phyloP scores from a whole-genome alignment of 2,329 filamentous ascomycete species.

The Talaromyces albobiverticillius region DNA sequence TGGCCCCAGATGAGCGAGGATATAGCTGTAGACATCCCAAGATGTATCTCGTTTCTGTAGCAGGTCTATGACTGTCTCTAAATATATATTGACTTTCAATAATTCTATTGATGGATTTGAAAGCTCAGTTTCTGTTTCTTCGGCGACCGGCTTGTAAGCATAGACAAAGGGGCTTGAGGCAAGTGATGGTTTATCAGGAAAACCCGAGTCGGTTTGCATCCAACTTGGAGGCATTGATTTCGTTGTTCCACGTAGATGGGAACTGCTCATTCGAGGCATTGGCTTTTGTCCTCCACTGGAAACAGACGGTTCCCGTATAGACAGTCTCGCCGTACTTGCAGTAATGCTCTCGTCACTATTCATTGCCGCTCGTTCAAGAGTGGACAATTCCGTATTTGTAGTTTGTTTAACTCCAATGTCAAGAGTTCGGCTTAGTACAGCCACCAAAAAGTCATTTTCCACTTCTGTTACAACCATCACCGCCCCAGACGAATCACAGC shows the following conservation, averaged over 20 bases:
- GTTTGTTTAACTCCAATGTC: conserved; percentile 47
- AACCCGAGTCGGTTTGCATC: conserved; percentile 55
- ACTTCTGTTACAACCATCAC: conserved; percentile 69
- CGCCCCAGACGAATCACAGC: conserved; percentile 76
- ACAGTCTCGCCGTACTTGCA: conserved; percentile 27
- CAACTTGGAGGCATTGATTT: conserved; percentile 49
- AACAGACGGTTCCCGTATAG: conserved; percentile 28
- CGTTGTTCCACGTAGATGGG: conserved; percentile 27
- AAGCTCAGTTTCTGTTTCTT: conserved; percentile 19
- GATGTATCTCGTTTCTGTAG: conserved; percentile 67
- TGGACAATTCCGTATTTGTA: conserved; percentile 41
- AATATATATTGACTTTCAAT: conserved; percentile 65
- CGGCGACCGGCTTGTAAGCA: conserved; percentile 38
- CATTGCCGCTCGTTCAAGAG: conserved; percentile 32
- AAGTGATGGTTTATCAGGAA: conserved; percentile 53
- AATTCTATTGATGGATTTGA: conserved; percentile 36
- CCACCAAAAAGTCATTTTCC: conserved; percentile 71
- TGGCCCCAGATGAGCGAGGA: conserved; percentile 78
- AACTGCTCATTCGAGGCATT: conserved; percentile 30
- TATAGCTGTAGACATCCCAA: conserved; percentile 92
- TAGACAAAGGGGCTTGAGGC: conserved; percentile 51
- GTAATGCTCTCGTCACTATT: conserved; percentile 33
- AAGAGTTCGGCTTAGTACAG: conserved; percentile 64
- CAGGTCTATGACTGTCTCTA: conserved; percentile 73
- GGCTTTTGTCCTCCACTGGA: conserved; percentile 29